Percentiles rank a stretch among this genome's conserved stretches.
Evolutionary conservation across 306 rosid species (phyloP).

Genomic region (Canavalia gladiata): DNA sequence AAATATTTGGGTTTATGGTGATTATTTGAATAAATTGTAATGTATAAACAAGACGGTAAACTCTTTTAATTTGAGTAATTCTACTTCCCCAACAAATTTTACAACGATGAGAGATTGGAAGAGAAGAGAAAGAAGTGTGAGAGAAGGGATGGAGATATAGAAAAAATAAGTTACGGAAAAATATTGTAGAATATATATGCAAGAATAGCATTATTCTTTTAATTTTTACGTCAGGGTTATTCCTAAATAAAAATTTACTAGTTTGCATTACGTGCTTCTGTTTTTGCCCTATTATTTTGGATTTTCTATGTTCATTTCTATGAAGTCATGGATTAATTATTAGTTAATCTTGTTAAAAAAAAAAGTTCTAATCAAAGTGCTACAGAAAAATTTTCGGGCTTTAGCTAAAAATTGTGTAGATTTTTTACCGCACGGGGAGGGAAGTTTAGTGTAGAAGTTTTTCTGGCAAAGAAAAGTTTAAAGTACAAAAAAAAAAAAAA

Average conservation of each 20-base stretch:
- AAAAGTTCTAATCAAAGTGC: background rate
- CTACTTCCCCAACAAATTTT: no score
- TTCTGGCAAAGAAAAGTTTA: no score
- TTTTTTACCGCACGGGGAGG: no score
- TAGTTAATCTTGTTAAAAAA: background rate
- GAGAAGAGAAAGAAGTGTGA: no score
- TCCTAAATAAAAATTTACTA: background rate
- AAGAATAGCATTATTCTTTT: background rate
- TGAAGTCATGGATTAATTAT: background rate
- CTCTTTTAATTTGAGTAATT: background rate
- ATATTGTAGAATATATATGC: no score
- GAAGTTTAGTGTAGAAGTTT: no score
- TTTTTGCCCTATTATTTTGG: background rate
- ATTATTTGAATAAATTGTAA: conserved; percentile 21
- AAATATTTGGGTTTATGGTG: conserved; percentile 19
- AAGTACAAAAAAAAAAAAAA: no score
- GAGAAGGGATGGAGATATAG: no score
- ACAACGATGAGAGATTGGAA: no score
- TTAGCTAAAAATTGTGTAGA: background rate
- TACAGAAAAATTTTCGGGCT: background rate
- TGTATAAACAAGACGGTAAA: conserved; percentile 2
- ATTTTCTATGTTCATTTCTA: background rate
- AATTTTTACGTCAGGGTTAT: background rate
- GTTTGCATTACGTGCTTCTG: conserved; percentile 4
- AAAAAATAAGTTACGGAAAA: no score